phyloP scores from a whole-genome alignment of 139 green algal genomes.

The Chlorella vulgaris region DNA sequence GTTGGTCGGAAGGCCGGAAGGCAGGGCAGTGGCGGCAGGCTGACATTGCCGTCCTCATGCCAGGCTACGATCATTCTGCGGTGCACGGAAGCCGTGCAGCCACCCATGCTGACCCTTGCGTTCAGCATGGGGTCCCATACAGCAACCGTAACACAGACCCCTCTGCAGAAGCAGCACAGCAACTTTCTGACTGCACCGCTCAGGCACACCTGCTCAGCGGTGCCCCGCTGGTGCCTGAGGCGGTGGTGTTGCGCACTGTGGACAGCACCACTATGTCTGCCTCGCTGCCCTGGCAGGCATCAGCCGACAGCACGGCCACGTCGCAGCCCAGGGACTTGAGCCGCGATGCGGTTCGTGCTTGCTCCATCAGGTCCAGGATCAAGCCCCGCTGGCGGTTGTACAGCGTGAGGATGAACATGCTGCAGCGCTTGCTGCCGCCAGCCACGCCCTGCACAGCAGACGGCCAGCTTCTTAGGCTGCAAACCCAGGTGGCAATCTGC shows the following conservation, averaged over 20 bases:
- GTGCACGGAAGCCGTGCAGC: too few species aligned
- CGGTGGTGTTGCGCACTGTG: slow-evolving; percentile 1
- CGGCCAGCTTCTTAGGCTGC: too few species aligned
- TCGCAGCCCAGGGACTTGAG: neutral
- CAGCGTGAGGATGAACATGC: slow-evolving; percentile 9
- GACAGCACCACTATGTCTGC: neutral
- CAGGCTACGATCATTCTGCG: too few species aligned
- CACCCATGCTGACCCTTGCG: too few species aligned
- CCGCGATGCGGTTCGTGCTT: neutral
- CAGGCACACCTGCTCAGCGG: neutral
- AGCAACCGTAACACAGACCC: too few species aligned
- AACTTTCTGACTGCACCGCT: neutral
- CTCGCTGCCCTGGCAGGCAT: slow-evolving; percentile 15
- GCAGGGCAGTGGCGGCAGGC: neutral
- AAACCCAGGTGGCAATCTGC: too few species aligned
- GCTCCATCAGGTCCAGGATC: neutral
- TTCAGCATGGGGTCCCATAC: too few species aligned
- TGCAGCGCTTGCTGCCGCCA: neutral
- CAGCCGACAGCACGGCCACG: slow-evolving; percentile 1
- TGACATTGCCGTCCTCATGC: too few species aligned
- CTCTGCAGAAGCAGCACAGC: neutral
- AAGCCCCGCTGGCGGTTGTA: slow-evolving; percentile 26
- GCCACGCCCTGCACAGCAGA: slow-evolving; percentile 10
- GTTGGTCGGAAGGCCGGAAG: neutral
- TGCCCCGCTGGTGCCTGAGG: neutral